phyloP scores from a whole-genome alignment of 805 yeast species.

The Jamesozyma hellenica region DNA sequence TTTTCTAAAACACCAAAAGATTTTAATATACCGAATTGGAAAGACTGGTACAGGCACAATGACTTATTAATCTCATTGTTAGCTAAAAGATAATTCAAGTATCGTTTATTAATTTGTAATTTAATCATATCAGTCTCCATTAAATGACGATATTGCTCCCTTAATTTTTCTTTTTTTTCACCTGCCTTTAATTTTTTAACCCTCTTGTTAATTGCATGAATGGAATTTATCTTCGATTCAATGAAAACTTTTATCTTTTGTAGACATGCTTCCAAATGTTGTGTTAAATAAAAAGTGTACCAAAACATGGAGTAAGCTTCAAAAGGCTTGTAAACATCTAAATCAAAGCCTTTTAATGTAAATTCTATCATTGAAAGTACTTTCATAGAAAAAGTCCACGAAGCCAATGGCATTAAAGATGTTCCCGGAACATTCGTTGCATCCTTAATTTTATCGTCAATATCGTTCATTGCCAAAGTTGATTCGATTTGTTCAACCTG shows the following conservation, averaged over 20 bases:
- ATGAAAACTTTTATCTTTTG: conserved; percentile 29
- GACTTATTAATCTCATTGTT: conserved; percentile 22
- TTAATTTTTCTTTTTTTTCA: conserved; percentile 36
- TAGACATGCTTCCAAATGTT: conserved; percentile 37
- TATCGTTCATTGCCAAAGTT: conserved; percentile 27
- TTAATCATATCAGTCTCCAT: conserved; percentile 31
- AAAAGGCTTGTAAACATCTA: conserved; percentile 61
- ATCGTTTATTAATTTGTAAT: conserved; percentile 22
- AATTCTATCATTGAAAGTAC: conserved; percentile 61
- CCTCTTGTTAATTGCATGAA: conserved; percentile 31
- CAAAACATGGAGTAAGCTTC: conserved; percentile 62
- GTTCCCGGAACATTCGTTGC: conserved; percentile 8
- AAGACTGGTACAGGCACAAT: conserved; percentile 27
- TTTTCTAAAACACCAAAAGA: conserved; percentile 20
- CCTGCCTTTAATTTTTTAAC: conserved; percentile 42
- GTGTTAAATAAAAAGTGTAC: conserved; percentile 47
- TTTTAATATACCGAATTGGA: conserved; percentile 25
- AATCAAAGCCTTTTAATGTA: conserved; percentile 63
- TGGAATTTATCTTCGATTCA: conserved; percentile 26
- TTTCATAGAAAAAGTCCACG: conserved; percentile 61
- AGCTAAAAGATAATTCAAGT: conserved; percentile 18
- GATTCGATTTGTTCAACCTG: conserved; percentile 56
- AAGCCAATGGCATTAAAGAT: conserved; percentile 55
- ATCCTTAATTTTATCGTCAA: conserved; percentile 17
- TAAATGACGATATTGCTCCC: conserved; percentile 27